These are phyloP conservation scores for Fraxinus baroniana DNA, from an alignment of 305 asterid genomes.

Conservation along the genomic window DNA sequence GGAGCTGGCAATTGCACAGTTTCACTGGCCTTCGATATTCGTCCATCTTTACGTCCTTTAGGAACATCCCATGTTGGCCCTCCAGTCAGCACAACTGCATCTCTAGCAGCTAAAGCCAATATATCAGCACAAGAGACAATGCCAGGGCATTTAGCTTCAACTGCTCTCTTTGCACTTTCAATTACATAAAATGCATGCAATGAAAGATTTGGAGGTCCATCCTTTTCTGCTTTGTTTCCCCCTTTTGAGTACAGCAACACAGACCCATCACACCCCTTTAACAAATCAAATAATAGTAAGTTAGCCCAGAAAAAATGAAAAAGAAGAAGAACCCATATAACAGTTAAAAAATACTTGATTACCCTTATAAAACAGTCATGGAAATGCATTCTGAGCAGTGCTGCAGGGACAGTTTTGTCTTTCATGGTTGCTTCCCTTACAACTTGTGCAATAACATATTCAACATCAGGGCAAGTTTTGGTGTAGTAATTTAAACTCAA, in stretches of 20 bases:
- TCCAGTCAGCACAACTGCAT: conserved; percentile 62
- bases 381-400: conserved; percentile 60
- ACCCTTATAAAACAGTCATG: conserved; percentile 63
- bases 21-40: conserved; percentile 68
- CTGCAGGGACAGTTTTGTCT: conserved; percentile 50
- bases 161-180: conserved; percentile 55
- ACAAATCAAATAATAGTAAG: not conserved
- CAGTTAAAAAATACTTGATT: not conserved
- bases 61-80: conserved; percentile 76
- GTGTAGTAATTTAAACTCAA: conserved; percentile 46
- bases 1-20: conserved; percentile 59
- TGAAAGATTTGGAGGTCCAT: conserved; percentile 63
- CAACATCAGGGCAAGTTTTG: conserved; percentile 41
- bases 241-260: conserved; percentile 58
- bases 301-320: not conserved
- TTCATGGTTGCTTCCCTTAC: conserved; percentile 38
- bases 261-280: conserved; percentile 80
- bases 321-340: not conserved
- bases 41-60: conserved; percentile 79
- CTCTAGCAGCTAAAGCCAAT: conserved; percentile 85
- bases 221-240: conserved; percentile 67
- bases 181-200: conserved; percentile 75
- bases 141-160: conserved; percentile 69
- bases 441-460: conserved; percentile 34
- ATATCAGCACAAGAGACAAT: conserved; percentile 80